Evolutionary conservation across 169 alveolate genomes (phyloP).

Genomic region (Perkinsus chesapeaki): DNA sequence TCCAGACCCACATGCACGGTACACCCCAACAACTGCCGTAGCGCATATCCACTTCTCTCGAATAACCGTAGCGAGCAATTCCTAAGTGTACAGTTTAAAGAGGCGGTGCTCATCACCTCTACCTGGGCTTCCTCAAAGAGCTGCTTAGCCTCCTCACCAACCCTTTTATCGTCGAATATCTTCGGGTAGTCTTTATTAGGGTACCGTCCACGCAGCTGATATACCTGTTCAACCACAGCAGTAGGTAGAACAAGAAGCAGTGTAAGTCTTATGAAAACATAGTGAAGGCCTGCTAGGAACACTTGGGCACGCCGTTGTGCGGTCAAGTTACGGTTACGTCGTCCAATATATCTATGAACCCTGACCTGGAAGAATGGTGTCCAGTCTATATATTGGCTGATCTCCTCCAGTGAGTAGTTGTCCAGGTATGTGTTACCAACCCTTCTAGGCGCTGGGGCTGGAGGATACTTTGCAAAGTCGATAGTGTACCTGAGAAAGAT

Average conservation of each 20-base stretch:
- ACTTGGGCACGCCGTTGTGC: too few relatives aligned
- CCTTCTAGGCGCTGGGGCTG: conserved; percentile 21
- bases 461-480: background rate
- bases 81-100: background rate
- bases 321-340: too few relatives aligned
- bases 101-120: background rate
- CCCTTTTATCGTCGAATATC: conserved; percentile 42
- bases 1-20: conserved; percentile 32
- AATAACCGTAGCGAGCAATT: conserved; percentile 28
- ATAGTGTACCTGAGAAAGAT: background rate
- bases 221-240: background rate
- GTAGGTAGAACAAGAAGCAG: too few relatives aligned
- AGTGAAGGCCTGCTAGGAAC: too few relatives aligned
- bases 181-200: conserved; percentile 48
- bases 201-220: conserved; percentile 46
- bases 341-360: background rate
- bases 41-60: conserved; percentile 26
- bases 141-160: conserved; percentile 48
- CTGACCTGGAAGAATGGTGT: conserved; percentile 47
- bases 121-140: conserved; percentile 39
- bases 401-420: conserved; percentile 17
- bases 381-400: conserved; percentile 45
- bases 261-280: too few relatives aligned
- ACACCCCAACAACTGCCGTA: conserved; percentile 41
- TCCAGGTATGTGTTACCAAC: conserved; percentile 27